phyloP scores from a whole-genome alignment of 2,329 filamentous ascomycete genomes.

The Daldinia sp. region DNA sequence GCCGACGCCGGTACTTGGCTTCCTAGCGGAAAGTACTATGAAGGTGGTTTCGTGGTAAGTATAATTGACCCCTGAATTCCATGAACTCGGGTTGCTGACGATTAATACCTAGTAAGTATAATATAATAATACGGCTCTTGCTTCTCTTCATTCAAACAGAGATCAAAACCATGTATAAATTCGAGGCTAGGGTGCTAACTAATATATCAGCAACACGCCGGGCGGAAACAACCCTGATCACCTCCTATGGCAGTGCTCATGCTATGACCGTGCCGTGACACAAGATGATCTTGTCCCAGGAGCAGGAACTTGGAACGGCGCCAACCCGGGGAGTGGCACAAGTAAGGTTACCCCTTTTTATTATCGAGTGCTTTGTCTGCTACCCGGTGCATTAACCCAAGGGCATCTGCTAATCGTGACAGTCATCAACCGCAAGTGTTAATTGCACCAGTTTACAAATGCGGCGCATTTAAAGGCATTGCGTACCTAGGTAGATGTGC shows the following conservation, averaged over 20 bases:
- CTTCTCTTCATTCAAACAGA: no score
- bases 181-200: no score
- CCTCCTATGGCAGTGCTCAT: conserved; percentile 36
- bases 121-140: no score
- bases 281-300: conserved; percentile 25
- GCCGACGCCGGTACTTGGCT: conserved; percentile 34
- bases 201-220: conserved; percentile 26
- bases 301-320: conserved; percentile 36
- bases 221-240: conserved; percentile 31
- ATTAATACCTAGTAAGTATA: neutral
- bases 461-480: neutral
- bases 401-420: conserved; percentile 4
- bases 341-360: conserved; percentile 21
- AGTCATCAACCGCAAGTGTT: conserved; percentile 35
- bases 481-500: no score
- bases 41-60: conserved; percentile 32
- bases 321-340: conserved; percentile 37
- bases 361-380: neutral
- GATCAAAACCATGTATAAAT: no score
- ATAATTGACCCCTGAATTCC: neutral
- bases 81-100: neutral
- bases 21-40: conserved; percentile 30
- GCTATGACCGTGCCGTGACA: conserved; percentile 33
- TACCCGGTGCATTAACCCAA: neutral
- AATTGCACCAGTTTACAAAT: neutral